Evolutionary conservation across 495 filamentous ascomycete genomes (phyloP).

Genomic region (Cenococcum geophilum): DNA sequence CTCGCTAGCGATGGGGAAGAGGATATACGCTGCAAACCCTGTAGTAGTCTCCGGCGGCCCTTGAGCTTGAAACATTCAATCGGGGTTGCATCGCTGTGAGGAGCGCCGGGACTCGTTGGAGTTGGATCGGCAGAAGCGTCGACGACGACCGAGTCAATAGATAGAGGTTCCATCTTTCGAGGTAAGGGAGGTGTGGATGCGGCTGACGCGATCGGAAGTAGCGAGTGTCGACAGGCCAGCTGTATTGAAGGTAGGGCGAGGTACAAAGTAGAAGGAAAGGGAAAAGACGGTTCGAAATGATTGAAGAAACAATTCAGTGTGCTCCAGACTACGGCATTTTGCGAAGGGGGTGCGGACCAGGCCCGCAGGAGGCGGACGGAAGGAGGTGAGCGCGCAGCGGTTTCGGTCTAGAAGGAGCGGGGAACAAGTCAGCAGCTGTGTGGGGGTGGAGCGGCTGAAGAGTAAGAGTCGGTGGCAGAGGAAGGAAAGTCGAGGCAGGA

Average conservation of each 20-base stretch:
- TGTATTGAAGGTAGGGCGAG: not conserved
- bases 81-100: constrained; percentile 20
- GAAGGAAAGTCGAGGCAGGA: too few relatives aligned
- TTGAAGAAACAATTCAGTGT: too few relatives aligned
- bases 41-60: constrained; percentile 66
- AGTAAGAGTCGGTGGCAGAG: too few relatives aligned
- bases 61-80: constrained; percentile 52
- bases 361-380: too few relatives aligned
- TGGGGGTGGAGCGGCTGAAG: too few relatives aligned
- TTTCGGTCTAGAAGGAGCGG: too few relatives aligned
- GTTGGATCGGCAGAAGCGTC: constrained; percentile 13
- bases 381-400: too few relatives aligned
- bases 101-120: constrained; percentile 6
- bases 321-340: too few relatives aligned
- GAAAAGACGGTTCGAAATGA: too few relatives aligned
- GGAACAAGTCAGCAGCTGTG: too few relatives aligned
- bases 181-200: not conserved
- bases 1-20: constrained; percentile 73
- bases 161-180: constrained; percentile 28
- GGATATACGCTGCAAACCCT: constrained; percentile 79
- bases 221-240: not conserved
- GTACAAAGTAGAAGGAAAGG: not conserved
- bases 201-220: not conserved
- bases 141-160: constrained; percentile 32
- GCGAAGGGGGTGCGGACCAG: too few relatives aligned